These are phyloP conservation scores for Schizochytrium sp. DNA, from an alignment of 108 stramenopile genomes.

Conservation along the genomic window DNA sequence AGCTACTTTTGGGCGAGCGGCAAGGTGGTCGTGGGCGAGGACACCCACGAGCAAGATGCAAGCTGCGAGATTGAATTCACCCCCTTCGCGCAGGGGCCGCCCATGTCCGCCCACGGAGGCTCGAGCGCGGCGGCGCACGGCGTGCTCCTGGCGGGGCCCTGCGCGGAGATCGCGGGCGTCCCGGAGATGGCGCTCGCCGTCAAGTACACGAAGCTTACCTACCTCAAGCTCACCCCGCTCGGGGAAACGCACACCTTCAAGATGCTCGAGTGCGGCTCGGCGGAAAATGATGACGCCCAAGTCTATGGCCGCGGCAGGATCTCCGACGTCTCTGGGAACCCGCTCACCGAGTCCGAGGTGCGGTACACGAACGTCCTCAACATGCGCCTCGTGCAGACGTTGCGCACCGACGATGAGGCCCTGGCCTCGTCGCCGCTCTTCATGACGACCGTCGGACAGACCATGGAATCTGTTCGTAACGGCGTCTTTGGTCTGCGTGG, in stretches of 20 bases:
- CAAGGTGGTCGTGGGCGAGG: neutral
- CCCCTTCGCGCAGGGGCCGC: neutral
- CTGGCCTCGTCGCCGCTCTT: neutral
- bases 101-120: neutral
- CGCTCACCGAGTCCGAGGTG: neutral
- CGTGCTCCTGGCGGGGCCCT: neutral
- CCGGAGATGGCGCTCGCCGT: neutral
- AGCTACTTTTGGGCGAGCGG: neutral
- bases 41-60: neutral
- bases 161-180: neutral
- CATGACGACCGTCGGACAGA: neutral
- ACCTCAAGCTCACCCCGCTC: neutral
- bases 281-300: neutral
- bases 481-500: neutral
- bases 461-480: neutral
- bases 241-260: neutral
- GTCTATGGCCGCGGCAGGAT: neutral
- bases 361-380: neutral
- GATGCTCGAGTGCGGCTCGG: neutral
- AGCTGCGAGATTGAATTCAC: neutral
- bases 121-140: neutral
- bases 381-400: neutral
- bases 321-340: neutral
- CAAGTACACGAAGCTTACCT: neutral
- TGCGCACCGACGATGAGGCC: neutral